phyloP scores from a whole-genome alignment of 1,139 yeast genomes.

The Cylindricascospora bacillispora region DNA sequence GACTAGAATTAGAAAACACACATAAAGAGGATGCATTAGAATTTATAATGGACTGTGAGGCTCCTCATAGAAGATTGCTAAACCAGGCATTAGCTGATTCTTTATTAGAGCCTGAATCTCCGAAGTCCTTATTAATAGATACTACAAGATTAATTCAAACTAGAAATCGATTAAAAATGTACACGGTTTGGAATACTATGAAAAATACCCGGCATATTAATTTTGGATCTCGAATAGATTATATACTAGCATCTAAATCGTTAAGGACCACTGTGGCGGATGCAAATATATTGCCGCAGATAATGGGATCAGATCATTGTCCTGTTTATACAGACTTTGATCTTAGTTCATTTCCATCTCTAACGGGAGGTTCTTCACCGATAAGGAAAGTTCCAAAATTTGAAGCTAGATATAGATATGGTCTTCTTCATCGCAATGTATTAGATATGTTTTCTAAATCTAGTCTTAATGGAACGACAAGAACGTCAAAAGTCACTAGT shows the following conservation, averaged over 20 bases:
- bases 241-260: slow-evolving; percentile 39
- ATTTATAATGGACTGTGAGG: slow-evolving; percentile 31
- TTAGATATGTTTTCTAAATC: slow-evolving; percentile 35
- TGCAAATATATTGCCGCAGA: slow-evolving; percentile 55
- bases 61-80: slow-evolving; percentile 33
- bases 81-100: slow-evolving; percentile 29
- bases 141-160: slow-evolving; percentile 50
- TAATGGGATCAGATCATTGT: slow-evolving; percentile 89
- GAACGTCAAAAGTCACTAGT: neutral
- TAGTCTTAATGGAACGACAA: neutral
- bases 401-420: slow-evolving; percentile 46
- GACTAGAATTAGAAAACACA: slow-evolving; percentile 31
- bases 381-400: slow-evolving; percentile 28
- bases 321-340: slow-evolving; percentile 69
- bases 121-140: slow-evolving; percentile 40
- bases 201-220: slow-evolving; percentile 70
- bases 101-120: slow-evolving; percentile 19
- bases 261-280: slow-evolving; percentile 28
- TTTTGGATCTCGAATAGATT: slow-evolving; percentile 80
- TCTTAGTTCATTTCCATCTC: slow-evolving; percentile 6
- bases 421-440: slow-evolving; percentile 40
- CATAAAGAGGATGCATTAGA: slow-evolving; percentile 30
- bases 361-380: neutral
- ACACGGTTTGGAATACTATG: slow-evolving; percentile 87
- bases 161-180: slow-evolving; percentile 44